These are phyloP conservation scores for Acer yangbiense DNA, from an alignment of 345 rosid genomes.

Conservation along the genomic window DNA sequence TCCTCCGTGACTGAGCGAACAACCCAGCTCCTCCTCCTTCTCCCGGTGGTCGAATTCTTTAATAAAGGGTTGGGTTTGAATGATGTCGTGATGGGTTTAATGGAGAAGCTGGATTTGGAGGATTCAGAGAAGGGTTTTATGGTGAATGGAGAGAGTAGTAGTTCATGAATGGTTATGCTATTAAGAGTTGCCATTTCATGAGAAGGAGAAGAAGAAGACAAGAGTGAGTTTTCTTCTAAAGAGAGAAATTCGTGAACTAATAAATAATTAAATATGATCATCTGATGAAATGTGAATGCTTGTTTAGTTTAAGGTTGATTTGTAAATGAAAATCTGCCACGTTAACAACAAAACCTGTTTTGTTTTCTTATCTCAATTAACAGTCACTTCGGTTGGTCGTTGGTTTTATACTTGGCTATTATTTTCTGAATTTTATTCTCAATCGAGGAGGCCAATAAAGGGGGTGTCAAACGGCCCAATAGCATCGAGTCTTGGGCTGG, in stretches of 20 bases:
- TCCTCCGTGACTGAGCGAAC: conserved; percentile 56
- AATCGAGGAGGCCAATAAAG: too few species aligned
- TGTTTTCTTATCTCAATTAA: too few species aligned
- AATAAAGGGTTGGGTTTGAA: conserved; percentile 11
- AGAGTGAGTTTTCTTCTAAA: too few species aligned
- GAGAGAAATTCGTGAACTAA: too few species aligned
- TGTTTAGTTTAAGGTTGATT: not conserved
- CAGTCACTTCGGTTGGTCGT: too few species aligned
- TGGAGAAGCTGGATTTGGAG: conserved; percentile 12
- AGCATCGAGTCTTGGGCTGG: not conserved
- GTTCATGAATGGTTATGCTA: conserved; percentile 17
- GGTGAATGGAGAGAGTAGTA: conserved; percentile 9
- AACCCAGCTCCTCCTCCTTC: conserved; percentile 40
- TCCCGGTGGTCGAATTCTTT: conserved; percentile 20
- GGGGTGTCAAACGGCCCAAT: not conserved
- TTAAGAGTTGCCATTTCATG: conserved; percentile 41
- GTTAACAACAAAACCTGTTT: too few species aligned
- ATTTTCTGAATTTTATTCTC: too few species aligned
- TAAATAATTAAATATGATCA: too few species aligned
- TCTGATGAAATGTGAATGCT: too few species aligned
- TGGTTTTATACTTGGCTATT: too few species aligned
- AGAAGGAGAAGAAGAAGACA: not conserved
- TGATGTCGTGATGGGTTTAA: not conserved
- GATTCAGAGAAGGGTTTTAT: conserved; percentile 17
- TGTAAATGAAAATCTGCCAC: not conserved